Evolutionary conservation across 2,329 filamentous ascomycete species (phyloP).

Genomic region (Neofusicoccum umdonicola): DNA sequence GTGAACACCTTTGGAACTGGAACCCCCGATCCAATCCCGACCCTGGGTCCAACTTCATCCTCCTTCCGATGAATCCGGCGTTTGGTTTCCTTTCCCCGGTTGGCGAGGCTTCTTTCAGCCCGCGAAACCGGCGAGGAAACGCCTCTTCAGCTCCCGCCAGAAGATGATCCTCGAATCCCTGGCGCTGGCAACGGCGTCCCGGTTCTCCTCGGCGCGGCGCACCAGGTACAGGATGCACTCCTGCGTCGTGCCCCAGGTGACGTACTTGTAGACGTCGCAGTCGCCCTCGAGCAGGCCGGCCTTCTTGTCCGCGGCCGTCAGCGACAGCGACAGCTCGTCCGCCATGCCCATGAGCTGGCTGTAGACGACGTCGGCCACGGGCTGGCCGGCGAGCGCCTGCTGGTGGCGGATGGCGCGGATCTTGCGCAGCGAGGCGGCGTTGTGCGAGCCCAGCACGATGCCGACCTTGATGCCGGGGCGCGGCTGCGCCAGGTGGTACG

Average conservation of each 20-base stretch:
- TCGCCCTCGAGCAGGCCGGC: slow-evolving; percentile 22
- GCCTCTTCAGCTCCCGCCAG: slow-evolving; percentile 18
- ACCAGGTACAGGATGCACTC: slow-evolving; percentile 79
- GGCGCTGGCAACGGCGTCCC: slow-evolving; percentile 11
- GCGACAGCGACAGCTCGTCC: slow-evolving; percentile 72
- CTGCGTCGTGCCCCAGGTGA: slow-evolving; percentile 56
- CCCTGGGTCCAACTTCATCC: too few species aligned
- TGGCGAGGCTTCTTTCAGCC: not conserved
- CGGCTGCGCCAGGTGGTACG: slow-evolving; percentile 41
- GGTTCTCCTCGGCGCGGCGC: slow-evolving; percentile 58
- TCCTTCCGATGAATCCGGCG: too few species aligned
- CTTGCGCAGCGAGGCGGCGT: slow-evolving; percentile 64
- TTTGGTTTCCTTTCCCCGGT: not conserved
- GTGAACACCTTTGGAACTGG: too few species aligned
- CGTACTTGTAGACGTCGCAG: slow-evolving; percentile 53
- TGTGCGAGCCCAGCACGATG: slow-evolving; percentile 80
- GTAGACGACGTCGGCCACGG: slow-evolving; percentile 56
- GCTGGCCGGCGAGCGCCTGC: slow-evolving; percentile 35
- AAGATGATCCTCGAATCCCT: slow-evolving; percentile 11
- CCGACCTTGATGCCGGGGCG: slow-evolving; percentile 43
- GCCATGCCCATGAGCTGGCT: slow-evolving; percentile 94
- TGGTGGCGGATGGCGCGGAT: slow-evolving; percentile 49
- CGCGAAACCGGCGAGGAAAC: not conserved
- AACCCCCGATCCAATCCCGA: not conserved
- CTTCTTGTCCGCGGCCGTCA: slow-evolving; percentile 31